Base-by-base conservation (phyloP, 1,139 yeast species). In the Pichia sp. region DNA sequence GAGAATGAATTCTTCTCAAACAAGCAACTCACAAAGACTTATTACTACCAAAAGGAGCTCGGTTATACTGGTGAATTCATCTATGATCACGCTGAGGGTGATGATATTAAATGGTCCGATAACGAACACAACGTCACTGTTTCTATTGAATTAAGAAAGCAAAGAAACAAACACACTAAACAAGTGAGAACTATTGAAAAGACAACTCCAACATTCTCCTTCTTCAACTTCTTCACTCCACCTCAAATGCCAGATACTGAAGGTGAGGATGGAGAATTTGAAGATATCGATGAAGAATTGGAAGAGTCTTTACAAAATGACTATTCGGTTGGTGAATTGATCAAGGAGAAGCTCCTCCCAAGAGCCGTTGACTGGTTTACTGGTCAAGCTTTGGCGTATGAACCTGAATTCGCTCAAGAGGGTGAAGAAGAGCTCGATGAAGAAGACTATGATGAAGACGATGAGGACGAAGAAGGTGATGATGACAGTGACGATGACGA, bases 331-430 rank as follows among this genome's bases (percentile, higher is more conserved):
- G 99, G 98, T 44, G 99, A 91, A 64, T 93, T 87, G 56, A 78
- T 91, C 60, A 91, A 93, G 67, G 97, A 93, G 60, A 81, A 93
- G 61, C 74, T 91, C 58, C 82, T 91, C 49, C 96, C 97, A 47
- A 77, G 96, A 55, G 97, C 97, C 38, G 75, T 91, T 52, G 96
- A 88, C 62, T 91, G 97, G 97, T 91, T 86, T 60, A 88, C 97
- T 14, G 97, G 98, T 35, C 87, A 83, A 49, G 98, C 98, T n/a
- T 74, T 88, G 41, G 71, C 65, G 13, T 78, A 66, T 11, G 81
- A 70, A 17, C 75, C 66, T 9, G 80, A 69, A 4, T 80, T 67
- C 29, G 35, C 29, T 15, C 77, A 73, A 33, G 71, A 65, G 19
- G 77, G 67, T 11, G 51, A 40, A 24, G 76, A 64, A 17, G 51